A percentile compares a stretch with the other conserved stretches of the same genome.
phyloP scores from a whole-genome alignment of 805 yeast genomes.

The Candida sphagnicola region DNA sequence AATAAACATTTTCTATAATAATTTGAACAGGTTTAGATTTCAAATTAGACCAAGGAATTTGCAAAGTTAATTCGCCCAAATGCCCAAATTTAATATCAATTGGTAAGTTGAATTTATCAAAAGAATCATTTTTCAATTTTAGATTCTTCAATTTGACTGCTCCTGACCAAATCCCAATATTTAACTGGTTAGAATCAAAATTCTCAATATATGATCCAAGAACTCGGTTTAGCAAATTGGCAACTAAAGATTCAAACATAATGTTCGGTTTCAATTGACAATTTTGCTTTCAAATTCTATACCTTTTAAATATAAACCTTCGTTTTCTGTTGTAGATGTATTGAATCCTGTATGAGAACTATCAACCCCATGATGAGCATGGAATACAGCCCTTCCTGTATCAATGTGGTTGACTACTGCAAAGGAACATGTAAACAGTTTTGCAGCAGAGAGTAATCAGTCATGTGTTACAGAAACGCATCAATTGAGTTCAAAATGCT shows the following conservation, averaged over 20 bases:
- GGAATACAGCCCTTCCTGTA: too few relatives aligned
- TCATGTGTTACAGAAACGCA: too few relatives aligned
- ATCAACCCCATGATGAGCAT: too few relatives aligned
- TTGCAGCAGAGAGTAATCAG: too few relatives aligned
- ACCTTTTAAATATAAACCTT: too few relatives aligned
- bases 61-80: constrained; percentile 81
- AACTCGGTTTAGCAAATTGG: constrained; percentile 56
- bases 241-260: constrained; percentile 67
- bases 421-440: too few relatives aligned
- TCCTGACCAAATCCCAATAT: constrained; percentile 97
- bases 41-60: constrained; percentile 95
- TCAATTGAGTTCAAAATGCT: too few relatives aligned
- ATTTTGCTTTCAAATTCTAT: background rate
- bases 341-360: too few relatives aligned
- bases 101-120: constrained; percentile 84
- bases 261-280: background rate
- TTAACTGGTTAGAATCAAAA: constrained; percentile 91
- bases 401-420: too few relatives aligned
- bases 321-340: too few relatives aligned
- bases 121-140: constrained; percentile 78
- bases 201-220: constrained; percentile 82
- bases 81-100: constrained; percentile 86
- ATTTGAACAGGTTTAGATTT: constrained; percentile 91
- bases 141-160: constrained; percentile 84
- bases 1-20: constrained; percentile 77